Percentiles rank a stretch among this genome's conserved stretches.
Conservation (phyloP, 441 rosid species). For the Erysimum pusillum region DNA sequence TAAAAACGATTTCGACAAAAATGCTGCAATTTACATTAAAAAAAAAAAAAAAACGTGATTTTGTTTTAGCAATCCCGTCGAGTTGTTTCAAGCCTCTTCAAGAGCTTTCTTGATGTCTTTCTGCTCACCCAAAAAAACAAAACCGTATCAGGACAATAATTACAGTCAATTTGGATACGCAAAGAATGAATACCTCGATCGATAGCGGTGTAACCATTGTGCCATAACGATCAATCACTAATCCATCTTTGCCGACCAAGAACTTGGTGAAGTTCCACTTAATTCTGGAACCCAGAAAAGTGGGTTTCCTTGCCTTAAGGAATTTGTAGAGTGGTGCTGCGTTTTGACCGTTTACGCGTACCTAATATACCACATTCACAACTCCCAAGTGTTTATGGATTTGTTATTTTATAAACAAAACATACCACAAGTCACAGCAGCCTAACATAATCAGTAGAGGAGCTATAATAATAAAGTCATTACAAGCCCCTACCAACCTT, state of each 20-base stretch:
- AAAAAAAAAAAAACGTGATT: neutral
- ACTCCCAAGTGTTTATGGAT: slow-evolving; percentile 1
- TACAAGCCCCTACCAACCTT: slow-evolving; percentile 52
- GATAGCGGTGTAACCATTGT: slow-evolving; percentile 58
- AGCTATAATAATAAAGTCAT: neutral
- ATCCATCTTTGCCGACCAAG: slow-evolving; percentile 64
- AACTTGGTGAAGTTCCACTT: slow-evolving; percentile 83
- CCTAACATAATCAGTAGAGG: slow-evolving; percentile 1
- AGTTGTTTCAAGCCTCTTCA: slow-evolving; percentile 27
- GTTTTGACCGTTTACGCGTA: slow-evolving; percentile 62
- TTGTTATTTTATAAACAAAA: neutral
- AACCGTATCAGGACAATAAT: slow-evolving; percentile 24
- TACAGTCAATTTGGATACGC: neutral
- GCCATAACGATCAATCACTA: slow-evolving; percentile 58
- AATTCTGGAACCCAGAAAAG: slow-evolving; percentile 62
- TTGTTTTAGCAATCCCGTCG: neutral
- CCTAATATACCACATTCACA: slow-evolving; percentile 47
- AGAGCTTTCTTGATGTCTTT: slow-evolving; percentile 46
- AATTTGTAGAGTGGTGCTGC: slow-evolving; percentile 67
- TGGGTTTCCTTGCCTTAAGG: slow-evolving; percentile 63
- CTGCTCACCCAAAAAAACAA: slow-evolving; percentile 31
- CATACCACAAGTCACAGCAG: slow-evolving; percentile 13
- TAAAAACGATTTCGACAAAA: neutral
- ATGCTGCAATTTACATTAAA: slow-evolving; percentile 18
- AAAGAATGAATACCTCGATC: slow-evolving; percentile 53